phyloP scores from a whole-genome alignment of 1,139 yeast genomes.

The Protomyces inouyei region DNA sequence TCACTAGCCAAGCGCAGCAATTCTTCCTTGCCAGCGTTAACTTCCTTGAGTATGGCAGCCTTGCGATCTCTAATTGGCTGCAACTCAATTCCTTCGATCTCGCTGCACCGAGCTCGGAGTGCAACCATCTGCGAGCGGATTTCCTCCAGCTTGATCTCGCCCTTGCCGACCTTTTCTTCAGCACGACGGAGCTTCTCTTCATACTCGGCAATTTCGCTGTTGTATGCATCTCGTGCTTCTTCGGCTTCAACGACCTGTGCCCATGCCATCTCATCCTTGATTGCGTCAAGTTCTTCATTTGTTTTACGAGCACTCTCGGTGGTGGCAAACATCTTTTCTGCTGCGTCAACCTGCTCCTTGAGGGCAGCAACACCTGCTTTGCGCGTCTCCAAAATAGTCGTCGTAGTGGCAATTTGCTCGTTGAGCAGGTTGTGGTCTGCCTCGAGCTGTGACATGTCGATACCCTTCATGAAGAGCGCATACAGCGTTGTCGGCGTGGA shows the following conservation, averaged over 20 bases:
- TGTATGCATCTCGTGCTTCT: conserved; percentile 6
- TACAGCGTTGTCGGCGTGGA: conserved; percentile 68
- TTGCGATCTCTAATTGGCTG: conserved; percentile 1
- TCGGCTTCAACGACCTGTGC: conserved; percentile 6
- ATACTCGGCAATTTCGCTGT: conserved; percentile 45
- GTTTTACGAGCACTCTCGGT: conserved; percentile 38
- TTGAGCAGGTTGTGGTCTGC: conserved; percentile 39
- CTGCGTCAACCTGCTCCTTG: conserved; percentile 31
- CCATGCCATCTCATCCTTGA: conserved; percentile 21
- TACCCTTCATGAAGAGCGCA: conserved; percentile 70
- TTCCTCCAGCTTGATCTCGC: neutral
- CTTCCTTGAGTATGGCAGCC: neutral
- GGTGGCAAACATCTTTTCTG: conserved; percentile 39
- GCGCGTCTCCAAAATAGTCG: conserved; percentile 14
- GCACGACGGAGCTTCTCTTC: conserved; percentile 1
- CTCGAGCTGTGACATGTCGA: conserved; percentile 54
- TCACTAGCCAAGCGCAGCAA: conserved; percentile 4
- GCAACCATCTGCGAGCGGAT: neutral
- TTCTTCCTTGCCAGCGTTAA: conserved; percentile 9
- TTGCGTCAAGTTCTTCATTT: conserved; percentile 22
- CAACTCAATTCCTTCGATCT: neutral
- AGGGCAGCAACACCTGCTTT: conserved; percentile 13
- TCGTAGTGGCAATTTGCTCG: conserved; percentile 34
- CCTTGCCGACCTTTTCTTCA: neutral
- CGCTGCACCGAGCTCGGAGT: neutral